These are phyloP conservation scores for Oehlia diaphana DNA, from an alignment of 192 early-diverging fungal species.

Conservation along the genomic window DNA sequence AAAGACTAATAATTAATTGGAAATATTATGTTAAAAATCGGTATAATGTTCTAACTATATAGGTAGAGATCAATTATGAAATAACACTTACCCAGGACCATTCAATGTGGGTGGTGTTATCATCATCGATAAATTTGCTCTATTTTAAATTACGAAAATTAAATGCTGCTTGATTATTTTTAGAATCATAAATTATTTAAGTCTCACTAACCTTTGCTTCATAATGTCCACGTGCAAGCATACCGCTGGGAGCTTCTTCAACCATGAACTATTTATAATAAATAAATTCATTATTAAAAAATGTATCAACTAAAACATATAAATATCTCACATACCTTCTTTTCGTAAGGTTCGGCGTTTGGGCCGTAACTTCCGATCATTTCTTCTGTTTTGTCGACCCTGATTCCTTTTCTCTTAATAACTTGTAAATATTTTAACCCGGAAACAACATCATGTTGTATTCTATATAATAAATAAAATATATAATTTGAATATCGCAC, in stretches of 20 bases:
- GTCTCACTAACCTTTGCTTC: constrained; percentile 59
- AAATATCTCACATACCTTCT: constrained; percentile 53
- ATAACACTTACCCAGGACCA: constrained; percentile 66
- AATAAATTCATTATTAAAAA: background rate
- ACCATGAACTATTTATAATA: constrained; percentile 57
- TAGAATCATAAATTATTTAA: background rate
- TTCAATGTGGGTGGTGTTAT: constrained; percentile 75
- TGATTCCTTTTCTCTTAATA: constrained; percentile 77
- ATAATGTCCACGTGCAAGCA: constrained; percentile 92
- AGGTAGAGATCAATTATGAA: background rate
- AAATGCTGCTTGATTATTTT: too few species aligned
- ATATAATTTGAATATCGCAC: constrained; percentile 9
- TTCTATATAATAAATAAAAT: constrained; percentile 30
- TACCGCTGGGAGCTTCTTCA: constrained; percentile 89
- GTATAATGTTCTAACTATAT: too few species aligned
- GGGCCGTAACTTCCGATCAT: constrained; percentile 98
- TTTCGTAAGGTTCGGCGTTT: constrained; percentile 68
- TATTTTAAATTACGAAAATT: too few species aligned
- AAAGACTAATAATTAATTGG: constrained; percentile 46
- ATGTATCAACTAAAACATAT: background rate
- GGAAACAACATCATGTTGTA: constrained; percentile 93
- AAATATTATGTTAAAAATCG: background rate
- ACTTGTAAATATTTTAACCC: constrained; percentile 95
- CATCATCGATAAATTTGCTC: constrained; percentile 95
- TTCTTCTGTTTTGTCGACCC: constrained; percentile 89